Evolutionary conservation across 2,329 filamentous ascomycete species (phyloP).

Genomic region (Fragosphaeria purpurea): DNA sequence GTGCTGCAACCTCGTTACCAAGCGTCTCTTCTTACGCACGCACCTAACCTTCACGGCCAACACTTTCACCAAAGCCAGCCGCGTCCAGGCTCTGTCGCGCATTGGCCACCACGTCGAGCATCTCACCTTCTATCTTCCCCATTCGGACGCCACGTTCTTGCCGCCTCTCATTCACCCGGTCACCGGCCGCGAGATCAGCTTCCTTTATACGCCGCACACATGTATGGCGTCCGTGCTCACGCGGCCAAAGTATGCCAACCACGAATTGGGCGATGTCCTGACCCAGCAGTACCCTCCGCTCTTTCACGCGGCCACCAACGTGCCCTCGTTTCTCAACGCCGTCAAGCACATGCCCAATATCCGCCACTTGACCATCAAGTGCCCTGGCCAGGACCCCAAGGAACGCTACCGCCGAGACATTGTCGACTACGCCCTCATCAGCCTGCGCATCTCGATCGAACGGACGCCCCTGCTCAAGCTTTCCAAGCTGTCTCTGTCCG

Average conservation of each 20-base stretch:
- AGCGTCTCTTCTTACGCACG: constrained; percentile 58
- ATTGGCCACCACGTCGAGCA: constrained; percentile 72
- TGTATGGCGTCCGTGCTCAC: constrained; percentile 51
- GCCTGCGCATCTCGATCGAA: constrained; percentile 74
- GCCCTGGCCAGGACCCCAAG: constrained; percentile 58
- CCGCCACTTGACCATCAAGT: constrained; percentile 64
- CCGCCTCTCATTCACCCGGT: constrained; percentile 72
- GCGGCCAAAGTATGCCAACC: constrained; percentile 68
- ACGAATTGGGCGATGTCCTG: constrained; percentile 69
- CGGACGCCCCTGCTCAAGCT: constrained; percentile 56
- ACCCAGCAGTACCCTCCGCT: constrained; percentile 80
- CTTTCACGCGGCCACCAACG: constrained; percentile 83
- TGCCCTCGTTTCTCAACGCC: constrained; percentile 71
- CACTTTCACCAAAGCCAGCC: constrained; percentile 64
- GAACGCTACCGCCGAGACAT: constrained; percentile 66
- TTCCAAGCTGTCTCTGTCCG: constrained; percentile 58
- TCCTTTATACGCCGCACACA: constrained; percentile 71
- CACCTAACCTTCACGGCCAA: constrained; percentile 61
- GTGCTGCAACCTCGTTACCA: constrained; percentile 60
- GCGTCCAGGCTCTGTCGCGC: constrained; percentile 63
- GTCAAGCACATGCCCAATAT: constrained; percentile 60
- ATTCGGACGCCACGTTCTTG: constrained; percentile 68
- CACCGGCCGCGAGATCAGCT: constrained; percentile 68
- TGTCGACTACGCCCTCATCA: constrained; percentile 84
- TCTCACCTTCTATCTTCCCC: constrained; percentile 67